A percentile compares a stretch with the other conserved stretches of the same genome.
Conservation (phyloP, 306 rosid species). For the Vicia sativa region DNA sequence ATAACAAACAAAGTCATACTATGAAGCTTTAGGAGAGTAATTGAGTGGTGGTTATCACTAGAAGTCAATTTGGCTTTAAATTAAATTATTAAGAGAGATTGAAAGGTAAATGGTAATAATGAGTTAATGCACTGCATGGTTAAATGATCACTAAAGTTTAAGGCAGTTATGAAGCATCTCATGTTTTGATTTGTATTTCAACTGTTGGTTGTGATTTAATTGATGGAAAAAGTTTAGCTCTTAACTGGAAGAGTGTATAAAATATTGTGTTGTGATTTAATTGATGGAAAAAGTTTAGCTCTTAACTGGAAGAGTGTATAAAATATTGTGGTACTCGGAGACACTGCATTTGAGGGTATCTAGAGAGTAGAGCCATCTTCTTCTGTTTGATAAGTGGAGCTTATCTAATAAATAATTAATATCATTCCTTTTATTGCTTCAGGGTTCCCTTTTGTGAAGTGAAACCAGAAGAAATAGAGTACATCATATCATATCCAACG, state of each 20-base stretch:
- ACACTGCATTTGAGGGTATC: constrained; percentile 25
- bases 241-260: constrained; percentile 23
- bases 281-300: constrained; percentile 1
- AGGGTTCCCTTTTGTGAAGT: background rate
- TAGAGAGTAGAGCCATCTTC: background rate
- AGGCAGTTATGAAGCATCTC: constrained; percentile 3
- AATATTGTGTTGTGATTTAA: constrained; percentile 8
- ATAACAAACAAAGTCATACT: too few species aligned
- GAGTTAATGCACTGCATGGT: constrained; percentile 12
- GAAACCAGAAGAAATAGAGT: constrained; percentile 5
- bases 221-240: background rate
- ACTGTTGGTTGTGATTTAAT: constrained; percentile 9
- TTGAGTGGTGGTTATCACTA: background rate
- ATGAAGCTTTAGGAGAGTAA: too few species aligned
- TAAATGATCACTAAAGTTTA: background rate
- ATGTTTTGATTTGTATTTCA: constrained; percentile 21
- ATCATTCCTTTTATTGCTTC: constrained; percentile 18
- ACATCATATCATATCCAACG: constrained; percentile 8
- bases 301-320: constrained; percentile 21
- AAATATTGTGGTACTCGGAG: background rate
- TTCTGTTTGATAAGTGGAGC: constrained; percentile 5
- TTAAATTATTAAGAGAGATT: background rate
- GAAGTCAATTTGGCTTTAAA: constrained; percentile 1
- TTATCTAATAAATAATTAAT: constrained; percentile 7
- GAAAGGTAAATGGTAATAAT: background rate